These are phyloP conservation scores for Eimeria zaria DNA, from an alignment of 169 alveolate genomes.

Conservation along the genomic window DNA sequence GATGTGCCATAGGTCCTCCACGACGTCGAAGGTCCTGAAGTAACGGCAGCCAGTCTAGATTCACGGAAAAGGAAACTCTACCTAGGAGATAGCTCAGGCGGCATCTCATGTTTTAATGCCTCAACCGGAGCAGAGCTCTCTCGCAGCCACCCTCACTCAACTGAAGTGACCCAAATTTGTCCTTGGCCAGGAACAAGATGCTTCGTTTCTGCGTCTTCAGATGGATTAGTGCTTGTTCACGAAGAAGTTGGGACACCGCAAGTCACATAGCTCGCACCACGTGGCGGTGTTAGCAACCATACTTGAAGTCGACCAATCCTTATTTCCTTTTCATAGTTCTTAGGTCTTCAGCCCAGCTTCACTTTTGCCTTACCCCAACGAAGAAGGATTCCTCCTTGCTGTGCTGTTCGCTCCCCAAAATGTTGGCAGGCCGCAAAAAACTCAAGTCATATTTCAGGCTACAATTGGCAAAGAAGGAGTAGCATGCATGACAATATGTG, in stretches of 20 bases:
- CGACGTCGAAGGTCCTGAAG: constrained; percentile 37
- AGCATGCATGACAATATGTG: constrained; percentile 56
- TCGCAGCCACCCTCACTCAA: constrained; percentile 9
- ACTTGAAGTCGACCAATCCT: too few species aligned
- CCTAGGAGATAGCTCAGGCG: constrained; percentile 60
- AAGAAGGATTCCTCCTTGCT: not conserved
- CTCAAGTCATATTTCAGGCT: constrained; percentile 59
- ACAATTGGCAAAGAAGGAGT: constrained; percentile 43
- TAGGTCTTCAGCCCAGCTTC: not conserved
- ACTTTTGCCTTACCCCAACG: not conserved
- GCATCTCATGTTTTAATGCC: constrained; percentile 43
- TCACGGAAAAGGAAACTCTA: constrained; percentile 62
- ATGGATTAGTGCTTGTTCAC: constrained; percentile 76
- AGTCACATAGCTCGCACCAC: not conserved
- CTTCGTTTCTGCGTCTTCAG: constrained; percentile 79
- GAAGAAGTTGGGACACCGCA: constrained; percentile 71
- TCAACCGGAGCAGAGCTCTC: constrained; percentile 57
- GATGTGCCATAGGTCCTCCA: constrained; percentile 29
- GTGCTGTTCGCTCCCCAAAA: not conserved
- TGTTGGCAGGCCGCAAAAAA: constrained; percentile 1
- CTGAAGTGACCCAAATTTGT: constrained; percentile 54
- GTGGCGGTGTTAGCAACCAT: not conserved
- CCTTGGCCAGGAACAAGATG: constrained; percentile 62
- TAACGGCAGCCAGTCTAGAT: constrained; percentile 77
- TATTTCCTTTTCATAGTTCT: not conserved